phyloP scores from a whole-genome alignment of 2,329 filamentous ascomycete species.

The Akanthomyces muscarius region DNA sequence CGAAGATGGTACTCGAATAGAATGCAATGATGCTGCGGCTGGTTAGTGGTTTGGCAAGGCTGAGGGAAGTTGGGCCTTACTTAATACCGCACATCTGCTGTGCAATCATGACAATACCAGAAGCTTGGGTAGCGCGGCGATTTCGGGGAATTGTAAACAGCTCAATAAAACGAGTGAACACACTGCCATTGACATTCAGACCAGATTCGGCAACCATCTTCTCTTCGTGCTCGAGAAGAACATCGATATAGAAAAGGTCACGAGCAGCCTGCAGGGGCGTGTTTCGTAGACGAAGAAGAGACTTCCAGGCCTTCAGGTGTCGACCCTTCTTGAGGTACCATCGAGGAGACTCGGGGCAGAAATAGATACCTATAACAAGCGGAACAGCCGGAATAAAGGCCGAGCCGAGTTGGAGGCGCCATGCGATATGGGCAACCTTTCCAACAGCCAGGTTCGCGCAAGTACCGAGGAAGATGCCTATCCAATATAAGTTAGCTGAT shows the following conservation, averaged over 20 bases:
- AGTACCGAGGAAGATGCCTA: conserved; percentile 62
- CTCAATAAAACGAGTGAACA: conserved; percentile 49
- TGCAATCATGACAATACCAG: conserved; percentile 63
- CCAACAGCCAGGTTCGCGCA: conserved; percentile 62
- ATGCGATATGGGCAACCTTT: conserved; percentile 53
- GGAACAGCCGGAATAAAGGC: conserved; percentile 63
- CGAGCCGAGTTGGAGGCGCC: conserved; percentile 61
- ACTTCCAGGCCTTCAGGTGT: conserved; percentile 51
- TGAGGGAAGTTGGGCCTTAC: conserved; percentile 1
- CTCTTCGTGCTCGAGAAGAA: conserved; percentile 31
- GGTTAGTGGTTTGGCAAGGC: background rate
- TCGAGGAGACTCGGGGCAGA: conserved; percentile 62
- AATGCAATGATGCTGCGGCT: conserved; percentile 44
- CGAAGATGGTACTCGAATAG: conserved; percentile 45
- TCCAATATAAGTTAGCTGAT: background rate
- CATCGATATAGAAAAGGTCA: conserved; percentile 59
- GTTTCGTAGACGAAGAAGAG: conserved; percentile 54
- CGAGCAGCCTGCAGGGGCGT: conserved; percentile 56
- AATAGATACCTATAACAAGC: conserved; percentile 51
- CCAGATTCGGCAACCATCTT: conserved; percentile 26
- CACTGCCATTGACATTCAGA: conserved; percentile 38
- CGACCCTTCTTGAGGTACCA: conserved; percentile 62
- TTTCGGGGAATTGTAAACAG: conserved; percentile 56
- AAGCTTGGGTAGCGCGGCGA: conserved; percentile 60
- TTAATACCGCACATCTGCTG: conserved; percentile 57